phyloP scores from a whole-genome alignment of 1,139 yeast genomes.

The Pichia sp. region DNA sequence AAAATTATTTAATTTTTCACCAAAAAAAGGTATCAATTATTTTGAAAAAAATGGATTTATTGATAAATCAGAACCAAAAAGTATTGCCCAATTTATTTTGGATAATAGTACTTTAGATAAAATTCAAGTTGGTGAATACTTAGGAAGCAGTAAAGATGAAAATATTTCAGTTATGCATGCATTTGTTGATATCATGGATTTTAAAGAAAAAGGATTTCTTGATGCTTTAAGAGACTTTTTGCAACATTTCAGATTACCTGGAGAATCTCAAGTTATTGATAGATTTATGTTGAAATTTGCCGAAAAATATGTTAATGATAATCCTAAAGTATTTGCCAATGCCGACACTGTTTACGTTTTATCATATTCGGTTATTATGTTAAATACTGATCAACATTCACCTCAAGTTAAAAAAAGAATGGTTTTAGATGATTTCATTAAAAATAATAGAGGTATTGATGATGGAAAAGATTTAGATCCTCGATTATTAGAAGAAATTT shows the following conservation, averaged over 20 bases:
- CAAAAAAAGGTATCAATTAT: conserved; percentile 67
- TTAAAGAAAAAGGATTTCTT: conserved; percentile 61
- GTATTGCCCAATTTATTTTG: conserved; percentile 70
- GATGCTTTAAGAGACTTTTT: conserved; percentile 80
- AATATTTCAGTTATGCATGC: conserved; percentile 87
- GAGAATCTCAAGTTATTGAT: conserved; percentile 97
- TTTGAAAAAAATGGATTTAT: conserved; percentile 63
- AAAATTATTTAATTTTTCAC: conserved; percentile 74
- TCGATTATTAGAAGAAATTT: conserved; percentile 63
- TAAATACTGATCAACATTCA: conserved; percentile 92
- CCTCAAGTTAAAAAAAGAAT: conserved; percentile 79
- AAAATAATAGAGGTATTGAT: conserved; percentile 88
- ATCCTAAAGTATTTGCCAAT: conserved; percentile 77
- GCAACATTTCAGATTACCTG: conserved; percentile 90
- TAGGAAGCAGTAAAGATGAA: conserved; percentile 83
- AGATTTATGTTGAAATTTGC: conserved; percentile 96
- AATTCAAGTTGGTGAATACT: conserved; percentile 78
- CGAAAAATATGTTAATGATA: conserved; percentile 81
- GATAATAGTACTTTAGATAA: conserved; percentile 71
- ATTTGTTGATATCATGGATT: conserved; percentile 85
- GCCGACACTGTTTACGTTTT: conserved; percentile 93
- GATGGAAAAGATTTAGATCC: conserved; percentile 81
- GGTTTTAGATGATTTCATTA: conserved; percentile 80
- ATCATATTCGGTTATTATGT: conserved; percentile 87
- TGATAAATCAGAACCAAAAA: conserved; percentile 49